These are phyloP conservation scores for Fusarium subtropicale DNA, from an alignment of 2,329 filamentous ascomycete species.

Conservation along the genomic window DNA sequence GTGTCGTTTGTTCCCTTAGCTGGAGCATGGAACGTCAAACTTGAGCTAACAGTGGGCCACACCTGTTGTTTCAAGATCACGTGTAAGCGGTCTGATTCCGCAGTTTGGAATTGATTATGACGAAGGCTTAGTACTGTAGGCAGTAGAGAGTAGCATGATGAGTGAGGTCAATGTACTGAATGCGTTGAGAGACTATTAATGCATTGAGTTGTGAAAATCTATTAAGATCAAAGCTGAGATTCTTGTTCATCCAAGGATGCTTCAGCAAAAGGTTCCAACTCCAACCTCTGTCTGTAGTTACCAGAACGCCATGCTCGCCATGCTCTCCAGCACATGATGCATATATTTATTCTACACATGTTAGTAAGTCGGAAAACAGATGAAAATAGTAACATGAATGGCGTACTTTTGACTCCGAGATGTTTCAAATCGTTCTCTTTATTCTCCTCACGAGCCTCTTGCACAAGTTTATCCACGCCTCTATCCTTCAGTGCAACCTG, in stretches of 20 bases:
- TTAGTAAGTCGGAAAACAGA: constrained; percentile 1
- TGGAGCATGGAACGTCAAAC: constrained; percentile 26
- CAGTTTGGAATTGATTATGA: constrained; percentile 28
- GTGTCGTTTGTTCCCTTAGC: constrained; percentile 22
- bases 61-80: constrained; percentile 23
- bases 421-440: constrained; percentile 81
- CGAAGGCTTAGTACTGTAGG: not conserved
- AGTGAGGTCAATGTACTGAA: not conserved
- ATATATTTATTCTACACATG: constrained; percentile 21
- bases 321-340: constrained; percentile 1
- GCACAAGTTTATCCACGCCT: constrained; percentile 92
- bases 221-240: not conserved
- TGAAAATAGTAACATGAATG: accelerated
- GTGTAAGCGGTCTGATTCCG: constrained; percentile 32
- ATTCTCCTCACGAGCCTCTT: constrained; percentile 89
- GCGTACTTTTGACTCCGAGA: constrained; percentile 58
- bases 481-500: constrained; percentile 80
- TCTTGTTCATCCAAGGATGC: not conserved
- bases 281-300: constrained; percentile 2
- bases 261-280: constrained; percentile 1
- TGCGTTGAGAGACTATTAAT: not conserved
- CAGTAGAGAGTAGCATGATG: not conserved
- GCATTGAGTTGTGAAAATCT: constrained; percentile 6
- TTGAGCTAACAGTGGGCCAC: constrained; percentile 37
- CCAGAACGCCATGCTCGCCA: constrained; percentile 24